Conservation (phyloP, 148 eudicot species). For the Gaultheria prostrata region DNA sequence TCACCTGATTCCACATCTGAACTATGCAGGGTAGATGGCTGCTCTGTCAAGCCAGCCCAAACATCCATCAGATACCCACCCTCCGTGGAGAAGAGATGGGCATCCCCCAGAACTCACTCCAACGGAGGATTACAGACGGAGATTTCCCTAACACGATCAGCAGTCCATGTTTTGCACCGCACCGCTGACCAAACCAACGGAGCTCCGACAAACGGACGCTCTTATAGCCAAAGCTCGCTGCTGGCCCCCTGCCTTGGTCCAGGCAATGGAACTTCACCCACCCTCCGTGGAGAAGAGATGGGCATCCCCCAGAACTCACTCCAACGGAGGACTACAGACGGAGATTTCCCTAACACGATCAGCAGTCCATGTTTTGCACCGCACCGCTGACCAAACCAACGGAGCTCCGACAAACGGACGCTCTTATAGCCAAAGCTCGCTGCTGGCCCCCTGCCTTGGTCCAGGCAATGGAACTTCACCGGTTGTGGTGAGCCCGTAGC, state of each 20-base stretch:
- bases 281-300: no score
- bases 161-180: no score
- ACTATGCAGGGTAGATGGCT: neutral
- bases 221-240: neutral
- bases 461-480: neutral
- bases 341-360: neutral
- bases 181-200: neutral
- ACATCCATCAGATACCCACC: neutral
- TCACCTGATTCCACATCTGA: neutral
- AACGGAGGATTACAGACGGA: no score
- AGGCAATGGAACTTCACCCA: neutral
- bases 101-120: no score
- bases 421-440: neutral
- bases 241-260: neutral
- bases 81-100: no score
- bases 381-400: neutral
- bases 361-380: neutral
- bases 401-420: neutral
- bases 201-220: neutral
- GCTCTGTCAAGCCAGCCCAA: conserved; percentile 4
- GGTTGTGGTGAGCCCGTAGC: neutral
- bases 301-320: no score
- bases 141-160: neutral
- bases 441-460: conserved; percentile 1
- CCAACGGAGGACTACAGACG: no score